Percentiles rank a stretch among this genome's conserved stretches.
Conservation (phyloP, 2,329 filamentous ascomycete genomes). For the Cercospora zeae-maydis region DNA sequence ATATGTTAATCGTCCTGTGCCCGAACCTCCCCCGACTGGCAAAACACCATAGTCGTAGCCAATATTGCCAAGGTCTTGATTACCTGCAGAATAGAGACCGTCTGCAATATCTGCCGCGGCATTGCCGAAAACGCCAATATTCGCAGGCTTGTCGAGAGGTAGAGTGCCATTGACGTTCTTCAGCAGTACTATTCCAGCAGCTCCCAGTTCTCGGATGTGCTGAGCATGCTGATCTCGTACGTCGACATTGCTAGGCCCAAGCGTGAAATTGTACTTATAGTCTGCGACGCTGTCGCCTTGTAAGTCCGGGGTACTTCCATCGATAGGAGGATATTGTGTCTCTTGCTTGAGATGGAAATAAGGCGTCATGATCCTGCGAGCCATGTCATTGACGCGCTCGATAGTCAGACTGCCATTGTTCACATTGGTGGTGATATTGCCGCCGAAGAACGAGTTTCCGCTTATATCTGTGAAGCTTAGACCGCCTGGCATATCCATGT, state of each 20-base stretch:
- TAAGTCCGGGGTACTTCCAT: constrained; percentile 30
- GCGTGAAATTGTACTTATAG: constrained; percentile 34
- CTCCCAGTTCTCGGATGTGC: constrained; percentile 41
- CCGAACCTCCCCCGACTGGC: constrained; percentile 42
- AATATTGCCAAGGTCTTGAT: constrained; percentile 23
- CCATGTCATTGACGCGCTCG: constrained; percentile 58
- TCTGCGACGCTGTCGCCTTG: constrained; percentile 10
- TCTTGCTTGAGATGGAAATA: constrained; percentile 58
- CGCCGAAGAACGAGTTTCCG: constrained; percentile 22
- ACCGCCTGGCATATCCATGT: constrained; percentile 53
- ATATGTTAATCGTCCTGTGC: constrained; percentile 40
- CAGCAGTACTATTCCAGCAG: constrained; percentile 43
- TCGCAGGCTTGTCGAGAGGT: constrained; percentile 51
- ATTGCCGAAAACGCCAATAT: constrained; percentile 50
- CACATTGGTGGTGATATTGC: constrained; percentile 50
- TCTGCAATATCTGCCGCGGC: constrained; percentile 48
- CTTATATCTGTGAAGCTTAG: neutral
- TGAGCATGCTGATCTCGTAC: constrained; percentile 38
- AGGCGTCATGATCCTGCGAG: constrained; percentile 46
- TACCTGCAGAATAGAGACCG: constrained; percentile 42
- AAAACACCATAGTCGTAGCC: constrained; percentile 45
- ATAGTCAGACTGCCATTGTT: constrained; percentile 52
- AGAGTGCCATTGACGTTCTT: constrained; percentile 52
- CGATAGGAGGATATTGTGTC: constrained; percentile 39
- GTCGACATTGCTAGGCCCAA: constrained; percentile 36